A percentile compares a stretch with the other conserved stretches of the same genome.
These are phyloP conservation scores for Diddensiella santjacobensis DNA, from an alignment of 805 yeast genomes.

Conservation along the genomic window DNA sequence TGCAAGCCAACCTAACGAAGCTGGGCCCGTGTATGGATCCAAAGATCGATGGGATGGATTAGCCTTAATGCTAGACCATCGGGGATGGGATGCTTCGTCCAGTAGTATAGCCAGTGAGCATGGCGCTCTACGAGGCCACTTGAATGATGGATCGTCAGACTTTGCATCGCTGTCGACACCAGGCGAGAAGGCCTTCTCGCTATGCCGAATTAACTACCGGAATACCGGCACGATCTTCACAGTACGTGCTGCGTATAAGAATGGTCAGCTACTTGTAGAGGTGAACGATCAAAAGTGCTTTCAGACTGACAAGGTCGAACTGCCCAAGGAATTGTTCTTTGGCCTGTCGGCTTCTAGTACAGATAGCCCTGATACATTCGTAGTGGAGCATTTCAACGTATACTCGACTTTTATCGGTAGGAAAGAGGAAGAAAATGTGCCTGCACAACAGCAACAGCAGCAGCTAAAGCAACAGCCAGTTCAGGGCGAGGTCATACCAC, in stretches of 20 bases:
- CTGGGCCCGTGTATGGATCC: constrained; percentile 38
- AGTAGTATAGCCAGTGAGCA: constrained; percentile 6
- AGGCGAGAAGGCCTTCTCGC: constrained; percentile 32
- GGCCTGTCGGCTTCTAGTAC: constrained; percentile 34
- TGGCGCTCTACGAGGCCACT: constrained; percentile 36
- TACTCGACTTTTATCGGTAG: constrained; percentile 11
- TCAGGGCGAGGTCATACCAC: not conserved
- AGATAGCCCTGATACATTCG: constrained; percentile 22
- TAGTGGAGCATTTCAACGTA: constrained; percentile 18
- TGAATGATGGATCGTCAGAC: constrained; percentile 35
- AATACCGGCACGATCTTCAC: constrained; percentile 31
- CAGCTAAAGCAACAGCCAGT: constrained; percentile 3
- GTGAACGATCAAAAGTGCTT: constrained; percentile 39
- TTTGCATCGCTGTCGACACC: constrained; percentile 27
- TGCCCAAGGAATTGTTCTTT: constrained; percentile 32
- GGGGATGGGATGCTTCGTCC: constrained; percentile 23
- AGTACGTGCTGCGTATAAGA: constrained; percentile 32
- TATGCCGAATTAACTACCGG: constrained; percentile 36
- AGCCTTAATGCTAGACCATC: constrained; percentile 37
- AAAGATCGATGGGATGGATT: constrained; percentile 39
- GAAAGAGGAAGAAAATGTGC: not conserved
- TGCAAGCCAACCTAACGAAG: constrained; percentile 25
- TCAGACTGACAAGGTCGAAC: constrained; percentile 29
- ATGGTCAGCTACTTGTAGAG: constrained; percentile 32
- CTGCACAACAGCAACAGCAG: constrained; percentile 11